Base-by-base conservation (phyloP, 1,284 basidiomycete genomes). In the Omphalotus olearius region DNA sequence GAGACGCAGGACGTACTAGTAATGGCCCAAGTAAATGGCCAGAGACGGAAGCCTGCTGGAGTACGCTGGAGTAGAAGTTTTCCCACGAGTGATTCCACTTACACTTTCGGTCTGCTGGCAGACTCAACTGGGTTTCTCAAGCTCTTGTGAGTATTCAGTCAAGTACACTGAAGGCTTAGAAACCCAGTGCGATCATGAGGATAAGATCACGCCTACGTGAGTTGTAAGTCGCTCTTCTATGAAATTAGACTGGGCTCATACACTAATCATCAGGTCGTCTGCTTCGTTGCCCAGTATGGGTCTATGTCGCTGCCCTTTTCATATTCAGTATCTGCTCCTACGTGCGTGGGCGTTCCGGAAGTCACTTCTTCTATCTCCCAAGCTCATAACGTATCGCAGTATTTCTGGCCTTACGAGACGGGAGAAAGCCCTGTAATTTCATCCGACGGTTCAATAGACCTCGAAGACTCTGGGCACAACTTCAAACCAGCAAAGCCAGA, bases 201-300 rank as follows among this genome's bases (percentile, higher is more conserved):
- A 41, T 49, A 17, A 39, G 47, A 28, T 37, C 28, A 42, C 39
- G 18, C 14, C 18, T 42, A 18, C 40, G 47, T 49, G 20, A 13
- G 18, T 18, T 41, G 20, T 9, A 33, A 33, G 30, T 13, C 13
- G 30, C 9, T 33, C 9, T 13, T 3, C 30, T 33, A 13, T 33
- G 13, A 7, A 33, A 13, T 3, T 33, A 9, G 7, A 33, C 30
- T 33, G 13, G 9, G 30, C 13, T 33, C 7, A 13, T 7, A 9
- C 13, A 9, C 30, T 33, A 5, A 23, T 33, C 13, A 33, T 33
- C 30, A 33, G 30, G 30, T 33, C 30, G 30, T 33, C 30, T 33
- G 7, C 28, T 42, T 6, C 23, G 40, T 9, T 38, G 36, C 37
- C 30, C 33, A 20, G 17, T 23, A 36, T 43, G n/a, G 47, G 28